Conservation (phyloP, 768 basidiomycete species). For the Lactarius deliciosus region DNA sequence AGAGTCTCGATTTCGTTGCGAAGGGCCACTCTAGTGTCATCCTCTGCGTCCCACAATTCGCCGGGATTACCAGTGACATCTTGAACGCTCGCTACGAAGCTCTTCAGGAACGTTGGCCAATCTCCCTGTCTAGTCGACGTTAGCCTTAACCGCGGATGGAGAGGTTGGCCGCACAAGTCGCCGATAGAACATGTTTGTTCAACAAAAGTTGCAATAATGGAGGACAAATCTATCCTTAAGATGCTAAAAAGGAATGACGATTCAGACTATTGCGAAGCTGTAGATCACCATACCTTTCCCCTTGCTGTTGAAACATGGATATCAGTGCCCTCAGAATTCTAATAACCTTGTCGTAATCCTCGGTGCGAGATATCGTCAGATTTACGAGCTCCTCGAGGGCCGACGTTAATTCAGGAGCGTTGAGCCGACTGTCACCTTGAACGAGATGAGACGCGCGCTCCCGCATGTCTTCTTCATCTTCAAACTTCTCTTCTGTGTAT, state of each 20-base stretch:
- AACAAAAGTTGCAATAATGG: constrained; percentile 17
- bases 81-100: constrained; percentile 59
- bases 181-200: constrained; percentile 19
- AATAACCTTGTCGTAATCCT: constrained; percentile 60
- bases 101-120: constrained; percentile 62
- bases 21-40: constrained; percentile 42
- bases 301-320: constrained; percentile 55
- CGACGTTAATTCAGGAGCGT: constrained; percentile 50
- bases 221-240: not conserved
- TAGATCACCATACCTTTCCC: constrained; percentile 48
- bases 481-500: constrained; percentile 85
- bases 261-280: not conserved
- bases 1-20: constrained; percentile 63
- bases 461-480: constrained; percentile 84
- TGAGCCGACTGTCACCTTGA: constrained; percentile 31
- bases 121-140: constrained; percentile 52
- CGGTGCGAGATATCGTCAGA: constrained; percentile 59
- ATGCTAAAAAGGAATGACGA: not conserved
- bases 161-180: constrained; percentile 11
- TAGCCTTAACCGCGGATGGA: constrained; percentile 7
- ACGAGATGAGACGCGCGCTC: constrained; percentile 53
- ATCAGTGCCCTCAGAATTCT: constrained; percentile 58
- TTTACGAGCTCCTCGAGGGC: constrained; percentile 61
- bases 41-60: constrained; percentile 44
- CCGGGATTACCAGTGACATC: constrained; percentile 65